Evolutionary conservation across 139 green algal species (phyloP).

Genomic region (Coelastrella sp.): DNA sequence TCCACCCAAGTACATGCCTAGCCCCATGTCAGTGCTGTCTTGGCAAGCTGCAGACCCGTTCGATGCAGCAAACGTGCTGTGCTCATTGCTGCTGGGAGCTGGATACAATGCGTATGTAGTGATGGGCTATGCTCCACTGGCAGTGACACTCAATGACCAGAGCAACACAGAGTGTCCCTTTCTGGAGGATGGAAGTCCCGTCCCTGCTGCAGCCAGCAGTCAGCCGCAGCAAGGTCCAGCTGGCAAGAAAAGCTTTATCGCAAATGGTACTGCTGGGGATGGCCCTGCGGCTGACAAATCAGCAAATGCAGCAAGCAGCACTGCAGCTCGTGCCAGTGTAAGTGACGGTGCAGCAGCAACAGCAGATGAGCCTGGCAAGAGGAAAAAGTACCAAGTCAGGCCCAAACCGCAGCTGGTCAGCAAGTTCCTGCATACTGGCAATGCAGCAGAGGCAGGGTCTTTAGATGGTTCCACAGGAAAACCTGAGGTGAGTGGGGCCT

Average conservation of each 20-base stretch:
- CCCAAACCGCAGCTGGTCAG: conserved; percentile 45
- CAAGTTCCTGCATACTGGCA: conserved; percentile 51
- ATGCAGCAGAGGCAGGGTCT: conserved; percentile 14
- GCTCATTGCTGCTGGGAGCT: conserved; percentile 78
- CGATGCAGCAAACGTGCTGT: conserved; percentile 82
- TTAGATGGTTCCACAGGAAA: not conserved
- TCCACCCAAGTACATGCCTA: conserved; percentile 77
- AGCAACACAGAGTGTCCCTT: conserved; percentile 59
- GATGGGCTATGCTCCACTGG: conserved; percentile 67
- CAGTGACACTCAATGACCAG: conserved; percentile 78
- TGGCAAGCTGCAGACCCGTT: conserved; percentile 89
- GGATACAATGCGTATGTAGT: conserved; percentile 90
- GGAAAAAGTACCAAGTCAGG: conserved; percentile 58
- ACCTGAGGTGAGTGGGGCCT: not conserved
- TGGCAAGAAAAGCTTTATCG: conserved; percentile 26
- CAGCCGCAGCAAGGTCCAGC: not conserved
- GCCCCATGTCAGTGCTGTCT: conserved; percentile 75
- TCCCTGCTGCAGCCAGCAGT: not conserved
- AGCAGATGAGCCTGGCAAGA: conserved; percentile 41
- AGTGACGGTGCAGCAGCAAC: not conserved
- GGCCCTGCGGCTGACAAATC: not conserved
- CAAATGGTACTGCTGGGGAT: not conserved
- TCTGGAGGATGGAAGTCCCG: conserved; percentile 38
- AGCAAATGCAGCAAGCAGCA: not conserved
- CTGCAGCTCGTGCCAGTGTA: not conserved